These are phyloP conservation scores for Forsythia suspensa DNA, from an alignment of 257 asterid species.

Conservation along the genomic window DNA sequence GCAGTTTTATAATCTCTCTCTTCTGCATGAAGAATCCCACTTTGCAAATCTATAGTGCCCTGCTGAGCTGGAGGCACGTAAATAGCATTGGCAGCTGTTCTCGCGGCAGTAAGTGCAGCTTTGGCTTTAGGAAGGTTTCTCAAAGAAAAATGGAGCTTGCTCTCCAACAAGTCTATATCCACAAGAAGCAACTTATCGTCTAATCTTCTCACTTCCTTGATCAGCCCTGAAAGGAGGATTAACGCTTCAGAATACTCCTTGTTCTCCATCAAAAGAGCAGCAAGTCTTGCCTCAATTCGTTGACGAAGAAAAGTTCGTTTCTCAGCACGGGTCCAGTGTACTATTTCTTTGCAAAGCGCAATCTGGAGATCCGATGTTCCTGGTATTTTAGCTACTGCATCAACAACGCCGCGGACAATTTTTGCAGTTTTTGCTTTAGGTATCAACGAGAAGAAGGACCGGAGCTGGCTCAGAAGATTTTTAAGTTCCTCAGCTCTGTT, in stretches of 20 bases:
- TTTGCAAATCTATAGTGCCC: conserved; percentile 59
- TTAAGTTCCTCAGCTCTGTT: conserved; percentile 54
- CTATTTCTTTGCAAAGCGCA: conserved; percentile 66
- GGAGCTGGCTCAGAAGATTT: conserved; percentile 41
- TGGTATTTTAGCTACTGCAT: conserved; percentile 61
- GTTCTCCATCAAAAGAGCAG: conserved; percentile 59
- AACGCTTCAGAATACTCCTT: conserved; percentile 59
- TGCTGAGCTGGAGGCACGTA: conserved; percentile 73
- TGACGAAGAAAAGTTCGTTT: conserved; percentile 65
- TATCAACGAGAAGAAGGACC: conserved; percentile 61
- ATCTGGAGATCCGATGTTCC: conserved; percentile 59
- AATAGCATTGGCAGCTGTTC: conserved; percentile 69
- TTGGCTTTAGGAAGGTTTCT: conserved; percentile 68
- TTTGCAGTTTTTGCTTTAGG: conserved; percentile 77
- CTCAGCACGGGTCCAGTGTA: conserved; percentile 60
- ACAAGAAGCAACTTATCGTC: conserved; percentile 65
- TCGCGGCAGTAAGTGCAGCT: conserved; percentile 68
- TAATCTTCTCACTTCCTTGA: conserved; percentile 63
- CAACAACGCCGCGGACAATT: conserved; percentile 51
- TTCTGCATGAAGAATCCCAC: conserved; percentile 66
- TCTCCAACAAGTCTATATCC: conserved; percentile 60
- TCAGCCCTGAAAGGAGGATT: conserved; percentile 56
- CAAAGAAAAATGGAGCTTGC: conserved; percentile 65
- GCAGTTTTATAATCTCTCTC: conserved; percentile 67
- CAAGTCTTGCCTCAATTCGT: conserved; percentile 59